Conservation (phyloP, 148 eudicot species). For the Bassia scoparia region DNA sequence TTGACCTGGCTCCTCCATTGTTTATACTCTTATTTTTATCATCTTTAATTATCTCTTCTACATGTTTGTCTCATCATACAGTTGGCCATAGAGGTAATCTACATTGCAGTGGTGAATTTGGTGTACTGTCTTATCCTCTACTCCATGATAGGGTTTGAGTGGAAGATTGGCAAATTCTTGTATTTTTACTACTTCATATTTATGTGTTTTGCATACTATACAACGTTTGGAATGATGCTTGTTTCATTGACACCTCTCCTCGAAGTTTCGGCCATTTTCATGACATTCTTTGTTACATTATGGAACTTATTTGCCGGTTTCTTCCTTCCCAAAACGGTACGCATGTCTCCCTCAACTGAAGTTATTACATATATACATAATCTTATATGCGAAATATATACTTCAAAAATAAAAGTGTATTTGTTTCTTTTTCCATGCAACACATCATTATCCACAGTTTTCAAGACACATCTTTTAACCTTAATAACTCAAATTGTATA, state of each 20-base stretch:
- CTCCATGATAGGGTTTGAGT: conserved; percentile 74
- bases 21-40: too few species aligned
- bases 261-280: conserved; percentile 50
- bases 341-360: not conserved
- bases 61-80: too few species aligned
- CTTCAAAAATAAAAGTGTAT: too few species aligned
- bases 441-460: too few species aligned
- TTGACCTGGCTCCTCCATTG: too few species aligned
- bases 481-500: too few species aligned
- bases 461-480: too few species aligned
- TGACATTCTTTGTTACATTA: conserved; percentile 60
- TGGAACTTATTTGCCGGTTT: conserved; percentile 83
- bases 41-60: too few species aligned
- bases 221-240: conserved; percentile 77
- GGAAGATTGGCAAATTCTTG: conserved; percentile 43
- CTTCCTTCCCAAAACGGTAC: conserved; percentile 55
- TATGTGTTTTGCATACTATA: conserved; percentile 55
- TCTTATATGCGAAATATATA: too few species aligned
- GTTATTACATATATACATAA: too few species aligned
- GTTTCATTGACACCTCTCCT: conserved; percentile 60
- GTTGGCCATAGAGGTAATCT: conserved; percentile 59
- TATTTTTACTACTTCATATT: conserved; percentile 59
- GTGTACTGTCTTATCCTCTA: conserved; percentile 45
- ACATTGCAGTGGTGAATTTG: conserved; percentile 41
- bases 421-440: too few species aligned